These are phyloP conservation scores for Kuraishia molischiana DNA, from an alignment of 805 yeast species.

Conservation along the genomic window DNA sequence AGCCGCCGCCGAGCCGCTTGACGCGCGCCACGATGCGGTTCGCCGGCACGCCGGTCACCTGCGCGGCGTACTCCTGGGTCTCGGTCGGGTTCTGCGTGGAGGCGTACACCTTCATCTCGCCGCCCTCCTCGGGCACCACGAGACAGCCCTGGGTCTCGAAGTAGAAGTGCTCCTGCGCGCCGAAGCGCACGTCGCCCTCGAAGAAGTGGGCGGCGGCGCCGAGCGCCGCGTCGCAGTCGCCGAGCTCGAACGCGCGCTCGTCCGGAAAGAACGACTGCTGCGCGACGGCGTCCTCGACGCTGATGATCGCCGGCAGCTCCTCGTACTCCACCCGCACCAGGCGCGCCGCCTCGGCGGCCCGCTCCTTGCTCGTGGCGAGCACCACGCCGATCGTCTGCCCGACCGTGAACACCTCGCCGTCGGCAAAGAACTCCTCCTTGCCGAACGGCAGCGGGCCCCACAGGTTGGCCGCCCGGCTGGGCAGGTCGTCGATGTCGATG, in stretches of 20 bases:
- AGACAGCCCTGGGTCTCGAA: slow-evolving; percentile 35
- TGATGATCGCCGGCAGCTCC: slow-evolving; percentile 27
- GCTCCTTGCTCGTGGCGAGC: slow-evolving; percentile 26
- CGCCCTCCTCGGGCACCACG: slow-evolving; percentile 34
- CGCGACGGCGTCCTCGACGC: slow-evolving; percentile 33
- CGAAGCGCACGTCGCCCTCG: slow-evolving; percentile 28
- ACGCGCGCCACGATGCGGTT: slow-evolving; percentile 28
- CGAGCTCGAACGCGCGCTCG: slow-evolving; percentile 22
- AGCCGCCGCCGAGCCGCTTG: slow-evolving; percentile 39
- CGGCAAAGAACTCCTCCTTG: slow-evolving; percentile 32
- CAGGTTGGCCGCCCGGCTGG: slow-evolving; percentile 23
- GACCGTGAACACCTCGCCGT: slow-evolving; percentile 26
- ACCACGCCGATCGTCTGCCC: slow-evolving; percentile 36
- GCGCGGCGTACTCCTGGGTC: slow-evolving; percentile 31
- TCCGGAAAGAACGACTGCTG: slow-evolving; percentile 28
- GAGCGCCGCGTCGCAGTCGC: slow-evolving; percentile 30
- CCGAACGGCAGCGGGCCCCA: slow-evolving; percentile 35
- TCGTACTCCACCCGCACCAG: slow-evolving; percentile 31
- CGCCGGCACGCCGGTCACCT: slow-evolving; percentile 31
- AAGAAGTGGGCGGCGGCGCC: slow-evolving; percentile 19
- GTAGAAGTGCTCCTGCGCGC: slow-evolving; percentile 41
- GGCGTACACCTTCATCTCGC: slow-evolving; percentile 32
- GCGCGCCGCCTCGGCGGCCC: slow-evolving; percentile 32
- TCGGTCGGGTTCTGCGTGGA: slow-evolving; percentile 36
- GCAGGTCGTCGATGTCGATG: slow-evolving; percentile 29